Conservation (phyloP, 2,329 filamentous ascomycete genomes). For the Talaromyces sp. region DNA sequence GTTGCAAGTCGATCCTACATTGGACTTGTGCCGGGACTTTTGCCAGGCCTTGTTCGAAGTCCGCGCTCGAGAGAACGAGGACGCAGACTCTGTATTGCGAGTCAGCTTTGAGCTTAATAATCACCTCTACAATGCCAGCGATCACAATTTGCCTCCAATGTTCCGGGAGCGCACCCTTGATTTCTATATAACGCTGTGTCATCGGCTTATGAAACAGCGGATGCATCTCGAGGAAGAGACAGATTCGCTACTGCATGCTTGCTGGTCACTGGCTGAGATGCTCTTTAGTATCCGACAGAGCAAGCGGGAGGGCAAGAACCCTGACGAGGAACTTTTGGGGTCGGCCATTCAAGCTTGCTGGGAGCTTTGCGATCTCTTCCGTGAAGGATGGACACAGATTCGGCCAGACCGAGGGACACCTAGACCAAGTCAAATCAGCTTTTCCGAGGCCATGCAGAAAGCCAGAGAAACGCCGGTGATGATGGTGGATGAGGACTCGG, state of each 20-base stretch:
- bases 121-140: conserved; percentile 89
- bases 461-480: conserved; percentile 42
- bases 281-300: conserved; percentile 86
- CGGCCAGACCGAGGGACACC: conserved; percentile 83
- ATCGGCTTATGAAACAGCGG: conserved; percentile 93
- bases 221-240: conserved; percentile 75
- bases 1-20: conserved; percentile 66
- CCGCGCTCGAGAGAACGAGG: conserved; percentile 70
- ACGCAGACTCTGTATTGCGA: conserved; percentile 78
- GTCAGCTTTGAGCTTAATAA: conserved; percentile 96
- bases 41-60: conserved; percentile 89
- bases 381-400: conserved; percentile 86
- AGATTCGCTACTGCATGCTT: conserved; percentile 77
- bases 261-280: conserved; percentile 89
- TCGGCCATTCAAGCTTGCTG: conserved; percentile 91
- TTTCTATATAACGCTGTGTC: conserved; percentile 91
- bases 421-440: conserved; percentile 72
- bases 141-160: conserved; percentile 75
- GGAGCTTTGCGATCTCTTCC: conserved; percentile 90
- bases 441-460: conserved; percentile 58
- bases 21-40: conserved; percentile 87
- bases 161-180: conserved; percentile 88
- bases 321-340: conserved; percentile 79
- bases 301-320: conserved; percentile 65
- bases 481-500: conserved; percentile 25